Evolutionary conservation across 2,329 filamentous ascomycete species (phyloP), one percentile per base, ranked within the genome.

Genomic region (Xylaria hypoxylon): DNA sequence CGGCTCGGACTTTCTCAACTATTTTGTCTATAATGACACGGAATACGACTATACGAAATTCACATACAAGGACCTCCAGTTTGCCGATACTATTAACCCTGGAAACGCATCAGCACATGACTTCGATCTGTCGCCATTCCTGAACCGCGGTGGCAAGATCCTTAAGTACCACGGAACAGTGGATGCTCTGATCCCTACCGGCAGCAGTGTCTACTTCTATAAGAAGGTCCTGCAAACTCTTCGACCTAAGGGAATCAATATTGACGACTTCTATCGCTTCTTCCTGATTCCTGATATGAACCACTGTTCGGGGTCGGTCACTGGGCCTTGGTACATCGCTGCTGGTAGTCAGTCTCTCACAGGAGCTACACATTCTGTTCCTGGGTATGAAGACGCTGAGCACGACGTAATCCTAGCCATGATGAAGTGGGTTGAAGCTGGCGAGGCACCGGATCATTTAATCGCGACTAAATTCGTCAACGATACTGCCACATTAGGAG

Each of bases 281-380:
- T 85, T 85, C 74, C 74, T 78, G 5, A 77, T 85, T n/a, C 82
- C 82, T 2, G 83, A 83, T 1, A 85, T 85, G 82, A 75, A 74
- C 15, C 84, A 86, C 72, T 86, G 84, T 68, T 59, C 68, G 55
- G 51, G 75, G 67, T 62, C 74, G 24, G 42, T 58, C 6, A 70
- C 73, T 19, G 77, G 77, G 1, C 78, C 78, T 2, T 80, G 74
- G 76, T 77, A 77, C 64, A 73, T 79, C 59, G 76, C 69, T 24
- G 75, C 64, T 2, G 73, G 74, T 3, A 74, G 72, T 31, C 77
- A 79, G 68, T 52, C 72, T 5, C 31, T 75, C 22, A 68, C 72
- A 0, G 77, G 70, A 0, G 62, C 64, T 0, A 73, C 71, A 7
- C 75, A 75, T 64, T 78, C 77, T 6, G 77, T 79, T 0, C 80